Evolutionary conservation across 345 rosid species (phyloP).

Genomic region (Angophora floribunda): DNA sequence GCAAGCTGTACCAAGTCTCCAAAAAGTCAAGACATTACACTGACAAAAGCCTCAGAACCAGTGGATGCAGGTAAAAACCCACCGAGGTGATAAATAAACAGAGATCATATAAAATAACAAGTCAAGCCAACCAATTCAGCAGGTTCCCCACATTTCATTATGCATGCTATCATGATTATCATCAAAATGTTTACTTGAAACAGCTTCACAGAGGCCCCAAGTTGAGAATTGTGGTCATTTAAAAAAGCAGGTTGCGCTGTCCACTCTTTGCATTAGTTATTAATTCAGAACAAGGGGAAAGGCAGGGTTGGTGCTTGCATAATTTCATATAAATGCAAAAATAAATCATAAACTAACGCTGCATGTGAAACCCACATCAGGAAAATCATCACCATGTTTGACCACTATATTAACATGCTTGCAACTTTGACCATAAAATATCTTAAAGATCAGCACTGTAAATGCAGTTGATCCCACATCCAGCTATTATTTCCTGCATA

Average conservation of each 20-base stretch:
- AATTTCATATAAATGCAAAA: not conserved
- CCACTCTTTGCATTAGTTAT: not conserved
- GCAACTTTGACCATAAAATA: not conserved
- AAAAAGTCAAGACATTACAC: constrained; percentile 8
- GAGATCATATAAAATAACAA: not conserved
- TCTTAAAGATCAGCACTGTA: not conserved
- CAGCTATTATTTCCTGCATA: not conserved
- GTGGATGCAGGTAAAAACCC: not conserved
- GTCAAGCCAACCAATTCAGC: not conserved
- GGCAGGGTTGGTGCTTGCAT: not conserved
- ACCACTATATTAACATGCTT: not conserved
- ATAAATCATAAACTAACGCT: not conserved
- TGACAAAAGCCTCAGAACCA: not conserved
- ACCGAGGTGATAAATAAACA: not conserved
- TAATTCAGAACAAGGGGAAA: not conserved
- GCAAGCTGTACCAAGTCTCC: constrained; percentile 52
- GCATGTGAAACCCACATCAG: not conserved
- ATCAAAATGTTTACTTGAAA: not conserved
- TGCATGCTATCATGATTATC: not conserved
- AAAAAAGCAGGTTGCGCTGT: not conserved
- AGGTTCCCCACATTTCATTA: not conserved
- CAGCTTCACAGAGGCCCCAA: not conserved
- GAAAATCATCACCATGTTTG: not conserved
- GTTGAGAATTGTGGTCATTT: not conserved
- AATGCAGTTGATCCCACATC: not conserved